Base-by-base conservation (phyloP, 2,329 filamentous ascomycete species). In the Microdochium trichocladiopsis region DNA sequence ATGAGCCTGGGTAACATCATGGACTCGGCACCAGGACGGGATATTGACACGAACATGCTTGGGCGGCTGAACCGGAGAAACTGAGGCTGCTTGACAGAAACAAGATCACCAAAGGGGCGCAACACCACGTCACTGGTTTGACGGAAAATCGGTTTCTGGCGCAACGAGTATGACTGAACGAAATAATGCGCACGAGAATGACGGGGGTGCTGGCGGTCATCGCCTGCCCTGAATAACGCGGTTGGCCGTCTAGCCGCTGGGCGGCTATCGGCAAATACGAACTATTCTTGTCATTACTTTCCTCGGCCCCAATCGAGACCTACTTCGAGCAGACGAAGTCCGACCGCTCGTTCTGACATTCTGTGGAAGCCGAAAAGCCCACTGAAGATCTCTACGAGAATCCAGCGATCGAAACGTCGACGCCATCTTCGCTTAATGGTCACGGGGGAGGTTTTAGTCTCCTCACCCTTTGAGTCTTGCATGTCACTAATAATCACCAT, bases 11-110 rank as follows among this genome's bases (percentile, higher is more conserved):
- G 72, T 60, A 77, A 76, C 53, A 65, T 78, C 55, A 73, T 79
- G 61, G 77, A 75, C 50, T 59, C 60, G 14, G 60, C 53, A 67
- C 68, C 48, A 59, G 68, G 14, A 58, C 75, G 70, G 57, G 78
- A 81, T 52, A 80, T 82, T 53, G 79, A 82, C 58, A 71, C 72
- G 57, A 73, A 67, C 54, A 82, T 82, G 79, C 69, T 82, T 52
- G 72, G 73, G 37, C 72, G 76, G 36, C 62, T 82, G 50, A 77
- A 79, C 56, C 68, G 73, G 48, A 66, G 66, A 58, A 57, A 56
- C 28, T 51, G 21, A 48, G 28, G 8, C 28, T 8, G 8, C 28
- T 31, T 31, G 14, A 31, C 28, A 31, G 28, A 8, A 31, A n/a
- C n/a, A n/a, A n/a, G n/a, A n/a, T n/a, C n/a, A n/a, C n/a, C n/a